Evolutionary conservation across 2,329 filamentous ascomycete species (phyloP).

Genomic region (Penicillium capsulatum): DNA sequence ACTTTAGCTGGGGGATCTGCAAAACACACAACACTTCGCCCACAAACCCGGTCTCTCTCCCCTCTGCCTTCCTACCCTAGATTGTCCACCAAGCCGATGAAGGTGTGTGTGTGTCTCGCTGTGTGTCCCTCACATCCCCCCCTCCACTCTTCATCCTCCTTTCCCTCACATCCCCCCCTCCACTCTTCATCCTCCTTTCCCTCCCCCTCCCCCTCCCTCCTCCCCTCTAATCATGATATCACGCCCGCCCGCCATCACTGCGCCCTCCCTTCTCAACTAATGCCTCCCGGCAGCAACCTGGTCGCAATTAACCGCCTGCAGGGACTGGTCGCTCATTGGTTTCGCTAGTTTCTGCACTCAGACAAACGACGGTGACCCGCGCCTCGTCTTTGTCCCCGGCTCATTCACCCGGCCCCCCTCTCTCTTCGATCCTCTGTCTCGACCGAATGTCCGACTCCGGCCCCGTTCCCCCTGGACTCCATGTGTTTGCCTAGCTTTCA

Average conservation of each 20-base stretch:
- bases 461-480: slow-evolving; percentile 31
- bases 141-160: slow-evolving; percentile 1
- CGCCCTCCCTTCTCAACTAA: slow-evolving; percentile 7
- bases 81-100: slow-evolving; percentile 21
- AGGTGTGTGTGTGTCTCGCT: slow-evolving; percentile 20
- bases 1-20: slow-evolving; percentile 14
- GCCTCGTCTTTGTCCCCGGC: slow-evolving; percentile 19
- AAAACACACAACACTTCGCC: slow-evolving; percentile 9
- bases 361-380: slow-evolving; percentile 28
- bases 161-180: slow-evolving; percentile 3
- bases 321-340: slow-evolving; percentile 18
- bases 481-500: slow-evolving; percentile 38
- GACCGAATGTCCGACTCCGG: slow-evolving; percentile 38
- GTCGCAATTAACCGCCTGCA: slow-evolving; percentile 16
- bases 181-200: not conserved
- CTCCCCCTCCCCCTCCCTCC: slow-evolving; percentile 1
- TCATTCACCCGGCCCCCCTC: not conserved
- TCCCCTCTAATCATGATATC: slow-evolving; percentile 27
- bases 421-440: slow-evolving; percentile 19
- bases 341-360: slow-evolving; percentile 19
- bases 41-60: slow-evolving; percentile 13
- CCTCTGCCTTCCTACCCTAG: slow-evolving; percentile 1
- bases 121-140: not conserved
- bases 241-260: slow-evolving; percentile 14
- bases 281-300: slow-evolving; percentile 14